Conservation (phyloP, 495 filamentous ascomycete genomes). For the Penicillium longicatenatum region DNA sequence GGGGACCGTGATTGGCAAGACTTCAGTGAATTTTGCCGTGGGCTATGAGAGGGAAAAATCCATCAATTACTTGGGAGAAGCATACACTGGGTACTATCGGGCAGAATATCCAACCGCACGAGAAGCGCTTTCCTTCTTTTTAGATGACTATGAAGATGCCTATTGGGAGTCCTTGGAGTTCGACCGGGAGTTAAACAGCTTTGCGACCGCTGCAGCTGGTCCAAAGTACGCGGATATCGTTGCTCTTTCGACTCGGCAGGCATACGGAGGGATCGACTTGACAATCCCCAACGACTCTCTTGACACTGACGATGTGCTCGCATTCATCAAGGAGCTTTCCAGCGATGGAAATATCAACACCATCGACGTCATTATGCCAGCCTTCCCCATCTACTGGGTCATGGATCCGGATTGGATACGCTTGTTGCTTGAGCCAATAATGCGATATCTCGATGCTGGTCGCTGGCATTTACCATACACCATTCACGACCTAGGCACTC, state of each 20-base stretch:
- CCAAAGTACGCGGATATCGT: conserved; percentile 52
- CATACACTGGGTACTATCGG: conserved; percentile 49
- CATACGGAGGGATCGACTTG: conserved; percentile 52
- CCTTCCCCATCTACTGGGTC: conserved; percentile 52
- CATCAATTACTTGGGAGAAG: conserved; percentile 50
- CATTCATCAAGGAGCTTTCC: conserved; percentile 56
- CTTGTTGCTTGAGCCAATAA: conserved; percentile 51
- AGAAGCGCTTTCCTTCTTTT: conserved; percentile 41
- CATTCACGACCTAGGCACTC: conserved; percentile 49
- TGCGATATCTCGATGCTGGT: conserved; percentile 48
- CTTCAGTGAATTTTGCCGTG: conserved; percentile 48
- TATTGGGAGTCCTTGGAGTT: conserved; percentile 33
- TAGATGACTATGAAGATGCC: conserved; percentile 48
- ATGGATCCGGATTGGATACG: conserved; percentile 52
- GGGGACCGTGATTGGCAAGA: conserved; percentile 30
- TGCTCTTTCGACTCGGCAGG: conserved; percentile 48
- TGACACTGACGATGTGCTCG: conserved; percentile 43
- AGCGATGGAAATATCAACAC: conserved; percentile 57
- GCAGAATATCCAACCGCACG: conserved; percentile 31
- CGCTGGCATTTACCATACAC: conserved; percentile 44
- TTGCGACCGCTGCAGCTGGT: conserved; percentile 33
- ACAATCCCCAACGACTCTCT: conserved; percentile 46
- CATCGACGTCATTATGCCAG: conserved; percentile 54
- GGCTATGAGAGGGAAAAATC: conserved; percentile 48
- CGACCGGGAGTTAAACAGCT: conserved; percentile 34